phyloP scores from a whole-genome alignment of 2,329 filamentous ascomycete species.

The Diaporthe citrichinensis region DNA sequence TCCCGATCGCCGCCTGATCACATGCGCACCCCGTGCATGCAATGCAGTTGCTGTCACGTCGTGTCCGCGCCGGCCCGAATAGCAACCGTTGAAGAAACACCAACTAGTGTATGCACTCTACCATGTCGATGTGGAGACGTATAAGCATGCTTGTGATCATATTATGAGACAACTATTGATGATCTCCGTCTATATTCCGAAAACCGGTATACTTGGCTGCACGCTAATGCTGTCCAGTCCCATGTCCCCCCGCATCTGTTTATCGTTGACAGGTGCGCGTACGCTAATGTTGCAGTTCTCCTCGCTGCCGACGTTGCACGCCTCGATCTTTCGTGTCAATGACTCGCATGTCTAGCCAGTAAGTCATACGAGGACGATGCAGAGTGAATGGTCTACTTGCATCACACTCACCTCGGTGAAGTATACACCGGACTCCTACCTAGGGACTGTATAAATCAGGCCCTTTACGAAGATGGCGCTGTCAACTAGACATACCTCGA shows the following conservation, averaged over 20 bases:
- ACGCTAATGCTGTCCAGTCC: background rate
- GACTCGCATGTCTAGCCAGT: no score
- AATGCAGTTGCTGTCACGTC: background rate
- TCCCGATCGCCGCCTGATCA: no score
- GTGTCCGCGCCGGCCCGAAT: background rate
- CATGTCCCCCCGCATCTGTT: background rate
- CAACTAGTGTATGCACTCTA: background rate
- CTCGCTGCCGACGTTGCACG: constrained; percentile 9
- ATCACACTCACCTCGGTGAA: background rate
- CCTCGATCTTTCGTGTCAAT: background rate
- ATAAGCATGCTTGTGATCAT: background rate
- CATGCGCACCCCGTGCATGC: background rate
- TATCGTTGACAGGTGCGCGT: constrained; percentile 2
- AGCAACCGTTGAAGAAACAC: background rate
- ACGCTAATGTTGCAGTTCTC: constrained; percentile 8
- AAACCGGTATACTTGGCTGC: background rate
- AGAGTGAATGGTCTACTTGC: background rate
- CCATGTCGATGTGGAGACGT: background rate
- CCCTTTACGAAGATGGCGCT: background rate
- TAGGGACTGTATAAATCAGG: background rate
- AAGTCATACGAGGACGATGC: background rate
- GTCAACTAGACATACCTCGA: background rate
- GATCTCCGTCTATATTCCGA: background rate
- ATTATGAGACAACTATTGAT: no score
- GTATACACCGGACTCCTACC: background rate